phyloP scores from a whole-genome alignment of 805 yeast genomes.

The Candida ascalaphidarum region DNA sequence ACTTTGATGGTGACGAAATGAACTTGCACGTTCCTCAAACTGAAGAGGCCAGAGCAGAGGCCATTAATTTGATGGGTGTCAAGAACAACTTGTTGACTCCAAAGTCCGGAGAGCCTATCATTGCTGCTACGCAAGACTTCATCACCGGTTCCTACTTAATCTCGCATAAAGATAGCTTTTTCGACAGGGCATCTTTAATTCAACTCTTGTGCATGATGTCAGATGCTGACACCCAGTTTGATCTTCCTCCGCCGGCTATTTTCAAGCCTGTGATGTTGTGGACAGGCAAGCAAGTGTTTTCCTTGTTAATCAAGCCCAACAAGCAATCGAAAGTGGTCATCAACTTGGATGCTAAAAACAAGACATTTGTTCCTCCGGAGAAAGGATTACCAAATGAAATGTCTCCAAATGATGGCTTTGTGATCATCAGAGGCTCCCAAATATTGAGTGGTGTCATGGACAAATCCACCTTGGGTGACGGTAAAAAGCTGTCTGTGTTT shows the following conservation, averaged over 20 bases:
- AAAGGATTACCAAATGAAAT: constrained; percentile 74
- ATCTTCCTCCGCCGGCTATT: constrained; percentile 91
- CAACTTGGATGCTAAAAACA: constrained; percentile 90
- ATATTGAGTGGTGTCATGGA: constrained; percentile 94
- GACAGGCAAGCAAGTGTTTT: constrained; percentile 97
- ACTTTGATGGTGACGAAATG: constrained; percentile 99
- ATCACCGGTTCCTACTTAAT: constrained; percentile 93
- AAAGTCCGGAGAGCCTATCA: constrained; percentile 96
- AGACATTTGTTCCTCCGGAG: constrained; percentile 75
- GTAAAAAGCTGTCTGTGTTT: constrained; percentile 94
- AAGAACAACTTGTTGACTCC: constrained; percentile 93
- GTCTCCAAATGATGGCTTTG: constrained; percentile 97
- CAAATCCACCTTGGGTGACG: constrained; percentile 92
- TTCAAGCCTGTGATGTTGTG: constrained; percentile 83
- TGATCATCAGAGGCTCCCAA: constrained; percentile 81
- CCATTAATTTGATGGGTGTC: constrained; percentile 97
- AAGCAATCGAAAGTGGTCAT: constrained; percentile 67
- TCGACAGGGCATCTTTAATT: constrained; percentile 75
- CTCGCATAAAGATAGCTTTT: constrained; percentile 89
- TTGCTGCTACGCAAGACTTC: constrained; percentile 99
- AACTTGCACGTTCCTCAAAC: constrained; percentile 98
- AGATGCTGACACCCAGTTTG: constrained; percentile 81
- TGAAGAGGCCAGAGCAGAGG: constrained; percentile 97
- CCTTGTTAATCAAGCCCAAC: constrained; percentile 81
- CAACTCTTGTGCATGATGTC: constrained; percentile 93